Base-by-base conservation (phyloP, 192 early-diverging fungal genomes). In the Entomortierella chlamydospora region DNA sequence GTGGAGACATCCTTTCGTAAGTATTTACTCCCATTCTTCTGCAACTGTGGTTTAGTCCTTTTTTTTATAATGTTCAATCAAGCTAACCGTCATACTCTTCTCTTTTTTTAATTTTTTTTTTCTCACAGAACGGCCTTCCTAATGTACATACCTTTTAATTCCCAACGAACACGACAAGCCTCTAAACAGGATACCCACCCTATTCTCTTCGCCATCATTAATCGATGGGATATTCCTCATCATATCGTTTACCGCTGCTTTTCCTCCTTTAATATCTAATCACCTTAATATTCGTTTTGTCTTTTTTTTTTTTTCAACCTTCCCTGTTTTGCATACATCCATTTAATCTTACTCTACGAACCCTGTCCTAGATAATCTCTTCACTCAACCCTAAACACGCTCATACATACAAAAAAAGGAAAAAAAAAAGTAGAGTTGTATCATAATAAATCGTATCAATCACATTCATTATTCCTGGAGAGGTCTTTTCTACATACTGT, bases 1-100 rank as follows among this genome's bases (percentile, higher is more conserved):
- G 15, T 88, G 87, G 87, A 72, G 87, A 53, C 83, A 88, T 22
- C 83, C 83, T 30, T 88, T 88, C 70, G 84, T 85, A 83, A 85
- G 86, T 85, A 33, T 6, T 57, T 49, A 49, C 6, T 45, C 51
- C 34, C 0, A 62, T 22, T 26, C 8, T 25, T 22, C 20, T 18
- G 0, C 17, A 7, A 20, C 17, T 10, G 10, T 37, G 34, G 26
- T 59, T 63, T 43, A 10, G 52, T 26, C 15, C 3, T 8, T 33
- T 29, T 25, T n/a, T n/a, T n/a, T n/a, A n/a, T n/a, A n/a, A n/a
- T 30, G 8, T 13, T 42, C 13, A 18, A 18, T 30, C 9, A 15
- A 45, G 15, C 23, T 49, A 12, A 56, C 55, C 43, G 29, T 53
- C 26, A 25, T 28, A 13, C n/a, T 6, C 37, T 47, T 69, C 25